phyloP scores from a whole-genome alignment of 2,329 filamentous ascomycete genomes.

The Aspergillus flavus region DNA sequence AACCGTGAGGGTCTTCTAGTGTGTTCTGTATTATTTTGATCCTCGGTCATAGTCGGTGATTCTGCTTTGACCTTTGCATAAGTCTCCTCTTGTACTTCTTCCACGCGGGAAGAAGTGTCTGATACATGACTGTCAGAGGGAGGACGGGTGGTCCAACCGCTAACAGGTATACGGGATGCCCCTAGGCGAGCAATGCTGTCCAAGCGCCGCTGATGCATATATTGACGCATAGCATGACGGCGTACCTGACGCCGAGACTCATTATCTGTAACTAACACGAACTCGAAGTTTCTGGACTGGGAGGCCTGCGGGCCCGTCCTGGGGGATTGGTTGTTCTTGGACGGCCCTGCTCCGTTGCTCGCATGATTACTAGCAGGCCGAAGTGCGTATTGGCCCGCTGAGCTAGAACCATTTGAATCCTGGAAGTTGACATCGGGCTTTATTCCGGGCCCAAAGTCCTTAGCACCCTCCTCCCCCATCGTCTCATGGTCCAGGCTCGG shows the following conservation, averaged over 20 bases:
- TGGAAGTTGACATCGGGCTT: slow-evolving; percentile 12
- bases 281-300: slow-evolving; percentile 33
- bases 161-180: slow-evolving; percentile 29
- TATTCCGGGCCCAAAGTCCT: slow-evolving; percentile 13
- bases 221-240: slow-evolving; percentile 40
- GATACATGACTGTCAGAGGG: slow-evolving; percentile 9
- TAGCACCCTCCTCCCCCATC: slow-evolving; percentile 31
- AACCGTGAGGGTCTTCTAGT: slow-evolving; percentile 9
- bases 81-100: slow-evolving; percentile 14
- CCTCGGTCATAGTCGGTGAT: slow-evolving; percentile 15
- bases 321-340: slow-evolving; percentile 9
- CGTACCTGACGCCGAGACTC: slow-evolving; percentile 37
- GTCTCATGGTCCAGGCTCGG: slow-evolving; percentile 27
- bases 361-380: slow-evolving; percentile 14
- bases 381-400: slow-evolving; percentile 9
- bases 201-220: slow-evolving; percentile 36
- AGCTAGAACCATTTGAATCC: slow-evolving; percentile 4
- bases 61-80: slow-evolving; percentile 4
- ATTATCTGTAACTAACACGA: slow-evolving; percentile 36
- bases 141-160: slow-evolving; percentile 26
- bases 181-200: slow-evolving; percentile 36
- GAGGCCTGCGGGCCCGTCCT: slow-evolving; percentile 13
- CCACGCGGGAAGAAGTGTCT: slow-evolving; percentile 14
- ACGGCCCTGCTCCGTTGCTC: slow-evolving; percentile 7
- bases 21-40: slow-evolving; percentile 6